A percentile compares a stretch with the other conserved stretches of the same genome.
These are phyloP conservation scores for Yamagishiella unicocca DNA, from an alignment of 139 green algal genomes.

Conservation along the genomic window DNA sequence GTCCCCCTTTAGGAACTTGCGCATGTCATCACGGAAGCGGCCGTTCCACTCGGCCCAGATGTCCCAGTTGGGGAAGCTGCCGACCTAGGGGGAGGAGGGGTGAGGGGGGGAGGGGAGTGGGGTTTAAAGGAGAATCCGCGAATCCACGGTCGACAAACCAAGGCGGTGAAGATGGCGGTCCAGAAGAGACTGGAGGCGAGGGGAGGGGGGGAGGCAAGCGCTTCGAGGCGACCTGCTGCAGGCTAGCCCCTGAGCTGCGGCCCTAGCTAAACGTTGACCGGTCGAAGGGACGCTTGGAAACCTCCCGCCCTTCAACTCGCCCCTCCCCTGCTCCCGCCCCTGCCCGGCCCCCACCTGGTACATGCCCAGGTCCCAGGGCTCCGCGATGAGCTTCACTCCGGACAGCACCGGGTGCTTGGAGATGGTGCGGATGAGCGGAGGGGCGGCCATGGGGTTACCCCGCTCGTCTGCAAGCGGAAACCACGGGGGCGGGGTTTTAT, in stretches of 20 bases:
- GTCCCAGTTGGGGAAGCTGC: constrained; percentile 94
- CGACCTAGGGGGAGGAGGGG: constrained; percentile 72
- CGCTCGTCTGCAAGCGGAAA: constrained; percentile 78
- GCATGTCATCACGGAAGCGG: constrained; percentile 89
- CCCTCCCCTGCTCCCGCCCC: neutral
- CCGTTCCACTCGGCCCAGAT: constrained; percentile 96
- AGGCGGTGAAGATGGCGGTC: too few relatives aligned
- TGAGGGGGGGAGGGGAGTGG: neutral
- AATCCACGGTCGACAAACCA: too few relatives aligned
- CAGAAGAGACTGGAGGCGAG: neutral
- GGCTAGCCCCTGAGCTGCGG: too few relatives aligned
- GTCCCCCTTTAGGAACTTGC: constrained; percentile 81
- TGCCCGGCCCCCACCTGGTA: constrained; percentile 75
- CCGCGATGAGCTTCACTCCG: constrained; percentile 91
- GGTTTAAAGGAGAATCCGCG: neutral
- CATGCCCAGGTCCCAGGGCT: constrained; percentile 94
- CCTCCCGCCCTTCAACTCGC: neutral
- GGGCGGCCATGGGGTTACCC: constrained; percentile 81
- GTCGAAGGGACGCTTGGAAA: neutral
- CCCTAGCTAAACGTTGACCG: too few relatives aligned
- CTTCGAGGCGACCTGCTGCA: too few relatives aligned
- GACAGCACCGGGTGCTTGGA: constrained; percentile 86
- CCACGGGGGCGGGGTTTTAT: too few relatives aligned
- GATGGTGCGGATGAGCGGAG: constrained; percentile 89
- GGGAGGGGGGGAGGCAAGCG: too few relatives aligned